Evolutionary conservation across 2,329 filamentous ascomycete genomes (phyloP).

Genomic region (Rhinocladiella similis): DNA sequence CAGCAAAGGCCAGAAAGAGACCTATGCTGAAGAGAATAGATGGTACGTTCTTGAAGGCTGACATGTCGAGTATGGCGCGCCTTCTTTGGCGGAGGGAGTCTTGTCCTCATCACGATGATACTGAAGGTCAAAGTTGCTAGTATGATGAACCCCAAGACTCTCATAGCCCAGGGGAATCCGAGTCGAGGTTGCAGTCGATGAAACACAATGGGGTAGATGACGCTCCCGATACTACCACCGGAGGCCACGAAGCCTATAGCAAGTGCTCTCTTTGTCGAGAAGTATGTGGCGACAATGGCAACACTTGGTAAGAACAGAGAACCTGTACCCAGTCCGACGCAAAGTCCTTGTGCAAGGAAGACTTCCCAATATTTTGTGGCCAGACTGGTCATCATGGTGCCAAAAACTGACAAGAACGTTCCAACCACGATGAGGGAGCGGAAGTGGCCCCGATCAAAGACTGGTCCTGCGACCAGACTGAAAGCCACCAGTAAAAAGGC

Average conservation of each 20-base stretch:
- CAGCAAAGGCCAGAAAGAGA: neutral
- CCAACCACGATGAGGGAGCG: slow-evolving; percentile 31
- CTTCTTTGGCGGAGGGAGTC: too few relatives aligned
- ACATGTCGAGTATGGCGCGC: neutral
- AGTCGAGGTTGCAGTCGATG: slow-evolving; percentile 57
- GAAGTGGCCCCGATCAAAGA: slow-evolving; percentile 45
- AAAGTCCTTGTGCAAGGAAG: slow-evolving; percentile 49
- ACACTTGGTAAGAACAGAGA: slow-evolving; percentile 33
- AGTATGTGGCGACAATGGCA: slow-evolving; percentile 33
- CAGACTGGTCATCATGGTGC: slow-evolving; percentile 46
- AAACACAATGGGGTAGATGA: slow-evolving; percentile 56
- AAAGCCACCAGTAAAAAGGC: slow-evolving; percentile 47
- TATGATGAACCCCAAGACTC: slow-evolving; percentile 64
- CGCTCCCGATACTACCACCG: slow-evolving; percentile 39
- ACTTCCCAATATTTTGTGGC: slow-evolving; percentile 47
- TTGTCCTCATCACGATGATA: slow-evolving; percentile 37
- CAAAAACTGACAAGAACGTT: slow-evolving; percentile 37
- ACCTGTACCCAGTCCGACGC: slow-evolving; percentile 48
- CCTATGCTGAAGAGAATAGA: neutral
- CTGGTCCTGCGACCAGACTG: slow-evolving; percentile 43
- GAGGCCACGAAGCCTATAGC: slow-evolving; percentile 32
- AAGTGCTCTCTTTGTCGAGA: slow-evolving; percentile 31
- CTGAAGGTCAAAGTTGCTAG: slow-evolving; percentile 45
- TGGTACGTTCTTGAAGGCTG: neutral
- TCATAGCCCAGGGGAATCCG: slow-evolving; percentile 64